Evolutionary conservation across 768 basidiomycete species (phyloP).

Genomic region (Lactifluus piperatus): DNA sequence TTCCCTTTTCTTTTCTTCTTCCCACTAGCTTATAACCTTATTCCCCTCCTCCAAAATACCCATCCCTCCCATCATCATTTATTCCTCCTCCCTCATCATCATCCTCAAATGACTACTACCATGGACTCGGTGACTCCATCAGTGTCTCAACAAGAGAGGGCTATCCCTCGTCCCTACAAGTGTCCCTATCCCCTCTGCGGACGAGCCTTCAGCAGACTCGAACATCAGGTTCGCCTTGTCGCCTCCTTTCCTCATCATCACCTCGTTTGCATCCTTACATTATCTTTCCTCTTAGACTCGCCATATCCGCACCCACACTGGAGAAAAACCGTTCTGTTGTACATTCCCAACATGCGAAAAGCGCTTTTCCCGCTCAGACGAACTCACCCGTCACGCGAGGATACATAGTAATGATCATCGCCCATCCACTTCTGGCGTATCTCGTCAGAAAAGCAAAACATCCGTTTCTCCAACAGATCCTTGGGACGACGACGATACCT

Average conservation of each 20-base stretch:
- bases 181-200: constrained; percentile 89
- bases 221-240: constrained; percentile 72
- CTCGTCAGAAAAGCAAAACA: constrained; percentile 6
- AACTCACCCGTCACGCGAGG: constrained; percentile 90
- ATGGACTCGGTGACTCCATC: not conserved
- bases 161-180: constrained; percentile 76
- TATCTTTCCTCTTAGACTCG: constrained; percentile 59
- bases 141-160: constrained; percentile 5
- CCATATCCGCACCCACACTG: constrained; percentile 96
- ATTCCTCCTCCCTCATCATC: not conserved
- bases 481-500: constrained; percentile 16
- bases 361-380: constrained; percentile 96
- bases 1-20: not conserved
- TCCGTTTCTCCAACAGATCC: constrained; percentile 7
- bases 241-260: constrained; percentile 7
- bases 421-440: constrained; percentile 7
- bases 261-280: not conserved
- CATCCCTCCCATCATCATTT: not conserved
- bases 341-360: constrained; percentile 93
- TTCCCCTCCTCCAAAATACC: not conserved
- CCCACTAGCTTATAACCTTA: constrained; percentile 4
- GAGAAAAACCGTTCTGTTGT: constrained; percentile 95
- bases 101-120: not conserved
- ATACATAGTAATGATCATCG: constrained; percentile 70
- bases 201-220: constrained; percentile 91